Percentiles rank a stretch among this genome's conserved stretches.
Evolutionary conservation across 2,329 filamentous ascomycete species (phyloP).

Genomic region (Phyllosticta ampelicida): DNA sequence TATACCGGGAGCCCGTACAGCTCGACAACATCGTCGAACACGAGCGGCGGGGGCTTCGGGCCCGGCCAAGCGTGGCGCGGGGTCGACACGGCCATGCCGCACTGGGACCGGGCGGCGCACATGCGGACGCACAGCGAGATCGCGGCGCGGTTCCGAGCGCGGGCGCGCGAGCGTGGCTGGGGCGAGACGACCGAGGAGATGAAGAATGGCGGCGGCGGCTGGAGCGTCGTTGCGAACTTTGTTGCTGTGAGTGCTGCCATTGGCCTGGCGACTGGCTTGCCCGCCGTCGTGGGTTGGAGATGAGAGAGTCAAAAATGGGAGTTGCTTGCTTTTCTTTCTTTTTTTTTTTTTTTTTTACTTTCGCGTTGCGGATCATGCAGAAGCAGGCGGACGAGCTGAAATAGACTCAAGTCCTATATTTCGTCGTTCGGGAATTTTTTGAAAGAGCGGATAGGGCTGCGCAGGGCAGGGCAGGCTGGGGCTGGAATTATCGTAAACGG

Average conservation of each 20-base stretch:
- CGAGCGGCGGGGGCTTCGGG: conserved; percentile 45
- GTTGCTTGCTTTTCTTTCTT: neutral
- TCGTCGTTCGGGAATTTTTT: neutral
- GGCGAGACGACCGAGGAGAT: conserved; percentile 3
- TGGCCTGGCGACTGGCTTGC: conserved; percentile 17
- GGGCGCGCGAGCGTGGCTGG: conserved; percentile 20
- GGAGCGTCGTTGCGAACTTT: conserved; percentile 22
- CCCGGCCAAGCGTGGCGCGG: conserved; percentile 43
- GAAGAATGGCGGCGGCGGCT: conserved; percentile 14
- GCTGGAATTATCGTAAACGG: no score
- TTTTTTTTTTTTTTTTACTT: no score
- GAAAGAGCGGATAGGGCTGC: neutral
- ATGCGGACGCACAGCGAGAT: conserved; percentile 60
- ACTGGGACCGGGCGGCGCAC: conserved; percentile 70
- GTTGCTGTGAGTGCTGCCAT: conserved; percentile 20
- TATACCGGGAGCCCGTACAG: conserved; percentile 9
- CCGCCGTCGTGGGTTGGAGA: neutral
- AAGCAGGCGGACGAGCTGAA: neutral
- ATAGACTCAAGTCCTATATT: neutral
- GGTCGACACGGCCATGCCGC: conserved; percentile 48
- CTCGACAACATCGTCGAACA: conserved; percentile 16
- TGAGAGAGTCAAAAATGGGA: neutral
- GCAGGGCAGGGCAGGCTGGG: no score
- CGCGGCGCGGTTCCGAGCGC: conserved; percentile 41
- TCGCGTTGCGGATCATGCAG: neutral